Evolutionary conservation across 345 rosid species (phyloP), one percentile per base, ranked within the genome.

Genomic region (Pelargonium nanum): DNA sequence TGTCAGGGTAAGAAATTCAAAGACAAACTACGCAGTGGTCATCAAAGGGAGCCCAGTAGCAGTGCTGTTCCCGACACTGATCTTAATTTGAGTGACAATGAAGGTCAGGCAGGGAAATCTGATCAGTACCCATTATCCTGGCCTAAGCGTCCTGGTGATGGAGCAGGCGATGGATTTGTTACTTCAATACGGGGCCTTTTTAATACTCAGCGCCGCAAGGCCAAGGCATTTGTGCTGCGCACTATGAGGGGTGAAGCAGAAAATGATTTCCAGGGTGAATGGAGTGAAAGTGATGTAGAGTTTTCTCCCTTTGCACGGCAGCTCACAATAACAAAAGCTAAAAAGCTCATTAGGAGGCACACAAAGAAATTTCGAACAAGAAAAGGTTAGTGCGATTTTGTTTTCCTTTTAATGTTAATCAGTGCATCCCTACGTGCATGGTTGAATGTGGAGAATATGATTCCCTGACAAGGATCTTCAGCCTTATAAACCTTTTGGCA

Each of bases 111-210:
- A 4, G 92, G 80, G 75, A 83, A 78, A 69, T 19, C 80, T 70
- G 95, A 90, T 68, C 85, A 84, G 70, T 73, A 80, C 67, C 88
- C 84, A 40, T 69, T 81, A 20, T 75, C 91, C 52, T 93, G 80
- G 71, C 78, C 85, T 19, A 93, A 88, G 77, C 95, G 96, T 30
- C 84, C 83, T 61, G 75, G 70, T 57, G 99, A 93, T 66, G 97
- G 97, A 76, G 99, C 97, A 54, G 99, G 99, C 22, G 99, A 93
- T 79, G 95, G 99, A 58, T 93, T 93, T 65, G 97, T 89, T 23
- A 93, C 92, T 59, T 89, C 96, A 54, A 72, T 93, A 45, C 75
- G 80, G 78, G 97, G 97, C 58, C 95, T 93, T 48, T 93, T 93
- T 70, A 89, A 79, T 63, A 93, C 89, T 25, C 99, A 93, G 72